phyloP scores from a whole-genome alignment of 2,329 filamentous ascomycete species.

The Beauveria rudraprayagi region DNA sequence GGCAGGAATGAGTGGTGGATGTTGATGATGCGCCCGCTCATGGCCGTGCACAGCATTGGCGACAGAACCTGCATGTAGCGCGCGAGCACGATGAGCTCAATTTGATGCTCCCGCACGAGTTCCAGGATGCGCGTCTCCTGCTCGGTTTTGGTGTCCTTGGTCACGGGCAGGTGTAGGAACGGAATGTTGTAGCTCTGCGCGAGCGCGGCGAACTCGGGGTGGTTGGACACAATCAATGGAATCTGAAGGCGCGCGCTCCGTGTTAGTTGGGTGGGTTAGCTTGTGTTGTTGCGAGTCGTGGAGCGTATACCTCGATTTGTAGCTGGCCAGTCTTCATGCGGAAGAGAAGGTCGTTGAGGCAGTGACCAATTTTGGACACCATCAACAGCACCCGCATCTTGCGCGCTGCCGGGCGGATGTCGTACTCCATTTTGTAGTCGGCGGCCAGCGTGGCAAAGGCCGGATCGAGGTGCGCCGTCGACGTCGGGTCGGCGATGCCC shows the following conservation, averaged over 20 bases:
- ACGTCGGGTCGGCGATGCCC: conserved; percentile 16
- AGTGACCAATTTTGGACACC: conserved; percentile 85
- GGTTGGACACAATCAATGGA: conserved; percentile 74
- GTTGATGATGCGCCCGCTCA: conserved; percentile 85
- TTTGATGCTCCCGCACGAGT: conserved; percentile 57
- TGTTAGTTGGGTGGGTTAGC: background rate
- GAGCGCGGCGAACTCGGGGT: conserved; percentile 62
- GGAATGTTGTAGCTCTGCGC: conserved; percentile 67
- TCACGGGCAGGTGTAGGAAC: conserved; percentile 76
- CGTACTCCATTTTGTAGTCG: conserved; percentile 61
- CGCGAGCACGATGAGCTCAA: conserved; percentile 74
- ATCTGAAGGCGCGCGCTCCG: conserved; percentile 27
- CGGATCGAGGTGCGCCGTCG: conserved; percentile 41
- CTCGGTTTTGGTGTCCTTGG: conserved; percentile 64
- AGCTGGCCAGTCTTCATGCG: conserved; percentile 67
- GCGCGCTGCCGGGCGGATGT: conserved; percentile 57
- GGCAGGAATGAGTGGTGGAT: conserved; percentile 86
- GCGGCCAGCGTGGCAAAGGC: conserved; percentile 54
- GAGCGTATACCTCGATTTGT: conserved; percentile 46
- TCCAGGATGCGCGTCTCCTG: conserved; percentile 67
- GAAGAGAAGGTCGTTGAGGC: conserved; percentile 77
- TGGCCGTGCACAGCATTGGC: conserved; percentile 63
- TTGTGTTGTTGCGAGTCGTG: background rate
- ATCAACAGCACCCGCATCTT: conserved; percentile 77
- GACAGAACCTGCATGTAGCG: conserved; percentile 85